These are phyloP conservation scores for Suillus decipiens DNA, from an alignment of 768 basidiomycete species.

Conservation along the genomic window DNA sequence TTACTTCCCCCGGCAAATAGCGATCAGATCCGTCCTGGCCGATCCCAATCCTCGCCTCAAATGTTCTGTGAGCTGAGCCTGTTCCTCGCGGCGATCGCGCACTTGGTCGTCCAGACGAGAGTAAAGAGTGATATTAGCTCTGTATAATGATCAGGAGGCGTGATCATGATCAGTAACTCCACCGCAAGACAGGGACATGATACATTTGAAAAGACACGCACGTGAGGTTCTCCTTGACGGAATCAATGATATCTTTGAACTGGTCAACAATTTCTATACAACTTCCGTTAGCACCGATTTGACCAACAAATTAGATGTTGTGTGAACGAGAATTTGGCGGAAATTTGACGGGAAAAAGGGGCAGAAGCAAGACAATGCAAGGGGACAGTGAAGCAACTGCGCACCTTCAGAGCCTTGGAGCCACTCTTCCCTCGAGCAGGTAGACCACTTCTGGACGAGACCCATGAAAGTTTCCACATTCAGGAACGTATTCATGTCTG, in stretches of 20 bases:
- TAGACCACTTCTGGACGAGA: slow-evolving; percentile 29
- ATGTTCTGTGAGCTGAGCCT: slow-evolving; percentile 22
- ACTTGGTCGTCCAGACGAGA: slow-evolving; percentile 23
- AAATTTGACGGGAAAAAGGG: slow-evolving; percentile 24
- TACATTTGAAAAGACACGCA: slow-evolving; percentile 16
- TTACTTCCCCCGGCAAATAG: slow-evolving; percentile 9
- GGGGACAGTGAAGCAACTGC: slow-evolving; percentile 2
- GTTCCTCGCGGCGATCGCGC: slow-evolving; percentile 21
- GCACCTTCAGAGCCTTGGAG: slow-evolving; percentile 32
- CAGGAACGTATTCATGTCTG: slow-evolving; percentile 22
- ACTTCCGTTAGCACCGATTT: not conserved
- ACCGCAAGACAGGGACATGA: not conserved
- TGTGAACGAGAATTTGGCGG: slow-evolving; percentile 19
- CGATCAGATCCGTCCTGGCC: slow-evolving; percentile 17
- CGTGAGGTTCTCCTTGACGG: slow-evolving; percentile 32
- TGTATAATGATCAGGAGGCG: slow-evolving; percentile 10
- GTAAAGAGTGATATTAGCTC: slow-evolving; percentile 24
- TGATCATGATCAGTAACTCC: slow-evolving; percentile 14
- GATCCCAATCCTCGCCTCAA: slow-evolving; percentile 18
- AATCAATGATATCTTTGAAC: slow-evolving; percentile 10
- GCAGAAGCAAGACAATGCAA: not conserved
- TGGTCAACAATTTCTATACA: slow-evolving; percentile 7
- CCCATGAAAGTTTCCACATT: slow-evolving; percentile 23
- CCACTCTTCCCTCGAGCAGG: slow-evolving; percentile 33
- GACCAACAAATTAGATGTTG: slow-evolving; percentile 18